Percentiles rank a stretch among this genome's conserved stretches.
Conservation (phyloP, 202 grass and related monocot species). For the Schoenoplectus triqueter region DNA sequence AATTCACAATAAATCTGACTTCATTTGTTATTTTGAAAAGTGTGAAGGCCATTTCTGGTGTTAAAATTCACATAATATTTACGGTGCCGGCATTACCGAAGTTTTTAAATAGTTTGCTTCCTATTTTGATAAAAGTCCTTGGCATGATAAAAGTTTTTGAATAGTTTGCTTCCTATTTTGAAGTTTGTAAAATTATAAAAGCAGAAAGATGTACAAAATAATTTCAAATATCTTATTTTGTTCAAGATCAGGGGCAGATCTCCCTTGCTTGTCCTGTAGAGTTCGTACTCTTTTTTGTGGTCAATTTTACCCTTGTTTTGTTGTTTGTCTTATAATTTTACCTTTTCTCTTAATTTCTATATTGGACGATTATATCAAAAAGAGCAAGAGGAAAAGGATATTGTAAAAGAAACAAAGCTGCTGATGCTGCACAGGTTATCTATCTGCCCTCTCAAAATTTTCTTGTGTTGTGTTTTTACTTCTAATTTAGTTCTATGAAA, state of each 20-base stretch:
- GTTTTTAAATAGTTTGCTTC: neutral
- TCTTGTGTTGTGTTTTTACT: neutral
- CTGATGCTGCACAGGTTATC: constrained; percentile 50
- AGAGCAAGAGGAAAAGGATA: constrained; percentile 55
- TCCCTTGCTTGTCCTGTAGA: too few species aligned
- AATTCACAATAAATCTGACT: neutral
- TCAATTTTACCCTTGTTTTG: neutral
- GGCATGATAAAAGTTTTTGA: neutral
- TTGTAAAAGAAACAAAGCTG: constrained; percentile 57
- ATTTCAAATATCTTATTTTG: neutral
- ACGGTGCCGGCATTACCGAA: too few species aligned
- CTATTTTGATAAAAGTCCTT: neutral
- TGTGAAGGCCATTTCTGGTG: neutral
- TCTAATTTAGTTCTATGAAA: neutral
- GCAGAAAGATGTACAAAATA: neutral
- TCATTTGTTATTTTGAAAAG: constrained; percentile 13
- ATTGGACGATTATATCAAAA: constrained; percentile 67
- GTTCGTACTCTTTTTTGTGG: neutral
- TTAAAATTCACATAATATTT: too few species aligned
- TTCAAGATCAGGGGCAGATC: neutral
- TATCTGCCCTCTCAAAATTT: constrained; percentile 5
- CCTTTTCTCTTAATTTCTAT: neutral
- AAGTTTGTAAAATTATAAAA: neutral
- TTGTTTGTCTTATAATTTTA: neutral
- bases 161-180: neutral